These are phyloP conservation scores for Pyrenophora tritici-repentis DNA, from an alignment of 2,329 filamentous ascomycete genomes.

Conservation along the genomic window DNA sequence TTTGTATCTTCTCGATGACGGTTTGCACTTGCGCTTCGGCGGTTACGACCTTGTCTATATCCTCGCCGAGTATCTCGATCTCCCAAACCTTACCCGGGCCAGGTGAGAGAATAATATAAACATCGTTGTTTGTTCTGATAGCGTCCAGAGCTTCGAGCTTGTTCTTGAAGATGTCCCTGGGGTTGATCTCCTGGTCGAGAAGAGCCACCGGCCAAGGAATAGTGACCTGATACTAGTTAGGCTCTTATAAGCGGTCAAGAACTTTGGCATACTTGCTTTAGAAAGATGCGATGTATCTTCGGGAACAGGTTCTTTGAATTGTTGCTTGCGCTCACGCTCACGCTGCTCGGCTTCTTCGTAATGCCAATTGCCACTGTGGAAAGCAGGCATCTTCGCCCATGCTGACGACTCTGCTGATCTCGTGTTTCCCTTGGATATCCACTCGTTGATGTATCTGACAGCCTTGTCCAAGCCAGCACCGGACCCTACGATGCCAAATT, in stretches of 20 bases:
- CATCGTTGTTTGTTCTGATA: slow-evolving; percentile 33
- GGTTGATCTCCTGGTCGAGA: slow-evolving; percentile 15
- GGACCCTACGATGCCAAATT: slow-evolving; percentile 34
- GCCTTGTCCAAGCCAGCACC: slow-evolving; percentile 27
- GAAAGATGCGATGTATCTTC: slow-evolving; percentile 4
- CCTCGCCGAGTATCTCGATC: slow-evolving; percentile 25
- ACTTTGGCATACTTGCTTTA: slow-evolving; percentile 9
- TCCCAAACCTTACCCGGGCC: slow-evolving; percentile 9
- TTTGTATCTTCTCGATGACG: slow-evolving; percentile 26
- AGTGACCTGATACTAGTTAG: not conserved
- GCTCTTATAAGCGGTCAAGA: not conserved
- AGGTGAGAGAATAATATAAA: slow-evolving; percentile 32
- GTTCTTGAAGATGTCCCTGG: slow-evolving; percentile 34
- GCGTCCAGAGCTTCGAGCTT: slow-evolving; percentile 35
- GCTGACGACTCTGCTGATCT: slow-evolving; percentile 29
- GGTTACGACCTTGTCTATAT: slow-evolving; percentile 8
- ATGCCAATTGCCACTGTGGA: slow-evolving; percentile 30
- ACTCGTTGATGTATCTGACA: slow-evolving; percentile 29
- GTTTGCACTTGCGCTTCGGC: slow-evolving; percentile 30
- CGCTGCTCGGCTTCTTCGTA: slow-evolving; percentile 21
- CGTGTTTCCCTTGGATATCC: slow-evolving; percentile 28
- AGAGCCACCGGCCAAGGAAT: slow-evolving; percentile 33
- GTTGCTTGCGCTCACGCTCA: slow-evolving; percentile 23
- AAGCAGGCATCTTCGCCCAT: slow-evolving; percentile 38
- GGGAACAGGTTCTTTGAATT: slow-evolving; percentile 27